Conservation (phyloP, 1,284 basidiomycete species). For the Trichosporon faecale region DNA sequence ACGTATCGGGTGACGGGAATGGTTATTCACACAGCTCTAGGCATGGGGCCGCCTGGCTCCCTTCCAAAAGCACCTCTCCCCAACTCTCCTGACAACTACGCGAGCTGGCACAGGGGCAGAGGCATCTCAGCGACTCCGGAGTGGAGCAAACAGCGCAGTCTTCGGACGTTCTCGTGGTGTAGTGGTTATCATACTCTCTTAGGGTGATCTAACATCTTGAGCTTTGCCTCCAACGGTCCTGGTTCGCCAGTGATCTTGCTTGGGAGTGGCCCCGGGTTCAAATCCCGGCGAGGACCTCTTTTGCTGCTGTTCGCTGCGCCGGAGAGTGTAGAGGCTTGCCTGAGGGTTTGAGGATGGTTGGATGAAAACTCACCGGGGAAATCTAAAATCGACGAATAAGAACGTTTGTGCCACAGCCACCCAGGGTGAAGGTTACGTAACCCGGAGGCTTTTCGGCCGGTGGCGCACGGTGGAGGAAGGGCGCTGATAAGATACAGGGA, state of each 20-base stretch:
- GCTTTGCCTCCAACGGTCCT: not conserved
- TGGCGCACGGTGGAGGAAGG: not conserved
- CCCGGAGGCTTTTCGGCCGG: not conserved
- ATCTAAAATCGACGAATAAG: not conserved
- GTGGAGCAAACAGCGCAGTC: not conserved
- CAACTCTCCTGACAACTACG: too few relatives aligned
- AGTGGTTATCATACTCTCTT: constrained; percentile 6
- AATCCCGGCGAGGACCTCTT: constrained; percentile 5
- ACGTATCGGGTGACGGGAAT: too few relatives aligned
- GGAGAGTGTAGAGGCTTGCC: not conserved
- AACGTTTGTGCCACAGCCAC: not conserved
- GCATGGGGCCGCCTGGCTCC: too few relatives aligned
- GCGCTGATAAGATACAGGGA: not conserved
- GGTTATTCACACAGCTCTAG: too few relatives aligned
- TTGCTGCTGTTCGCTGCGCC: not conserved
- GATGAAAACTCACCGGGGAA: not conserved
- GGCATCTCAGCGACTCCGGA: too few relatives aligned
- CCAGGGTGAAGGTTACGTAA: not conserved
- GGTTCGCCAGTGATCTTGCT: not conserved
- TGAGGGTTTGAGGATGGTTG: not conserved
- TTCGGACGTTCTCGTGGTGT: constrained; percentile 5
- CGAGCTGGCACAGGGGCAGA: too few relatives aligned
- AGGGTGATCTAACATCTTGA: constrained; percentile 5
- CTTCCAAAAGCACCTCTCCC: too few relatives aligned
- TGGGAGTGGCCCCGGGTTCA: constrained; percentile 4